A percentile compares a stretch with the other conserved stretches of the same genome.
These are phyloP conservation scores for Neocallimastix lanati DNA, from an alignment of 192 early-diverging fungal species.

Conservation along the genomic window DNA sequence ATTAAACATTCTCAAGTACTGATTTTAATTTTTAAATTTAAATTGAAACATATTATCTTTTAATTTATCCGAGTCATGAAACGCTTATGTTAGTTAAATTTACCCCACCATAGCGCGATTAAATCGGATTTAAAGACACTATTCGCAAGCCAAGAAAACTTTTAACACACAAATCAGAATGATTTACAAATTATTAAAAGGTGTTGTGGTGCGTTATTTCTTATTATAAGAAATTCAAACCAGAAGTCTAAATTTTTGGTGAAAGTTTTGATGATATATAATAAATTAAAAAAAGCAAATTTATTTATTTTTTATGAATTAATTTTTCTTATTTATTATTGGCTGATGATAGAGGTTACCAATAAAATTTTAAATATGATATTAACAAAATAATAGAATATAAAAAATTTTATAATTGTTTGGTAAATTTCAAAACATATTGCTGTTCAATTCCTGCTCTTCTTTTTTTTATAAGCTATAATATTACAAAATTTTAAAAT, in stretches of 20 bases:
- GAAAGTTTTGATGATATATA: not conserved
- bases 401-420: not conserved
- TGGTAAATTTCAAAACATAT: not conserved
- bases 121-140: not conserved
- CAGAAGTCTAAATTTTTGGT: not conserved
- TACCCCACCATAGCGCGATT: not conserved
- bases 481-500: not conserved
- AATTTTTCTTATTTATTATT: not conserved
- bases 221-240: not conserved
- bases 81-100: not conserved
- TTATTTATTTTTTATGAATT: not conserved
- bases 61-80: not conserved
- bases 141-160: not conserved
- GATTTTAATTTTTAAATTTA: no score
- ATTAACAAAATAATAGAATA: no score
- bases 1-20: no score
- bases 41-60: no score
- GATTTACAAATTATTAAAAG: not conserved
- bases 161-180: not conserved
- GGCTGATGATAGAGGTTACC: not conserved
- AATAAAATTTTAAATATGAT: no score
- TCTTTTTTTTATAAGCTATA: not conserved
- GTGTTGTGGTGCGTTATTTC: not conserved
- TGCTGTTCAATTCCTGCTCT: not conserved
- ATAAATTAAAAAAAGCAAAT: not conserved